Percentiles rank a stretch among this genome's conserved stretches.
Conservation (phyloP, 2,329 filamentous ascomycete species). For the Colletotrichum destructivum region DNA sequence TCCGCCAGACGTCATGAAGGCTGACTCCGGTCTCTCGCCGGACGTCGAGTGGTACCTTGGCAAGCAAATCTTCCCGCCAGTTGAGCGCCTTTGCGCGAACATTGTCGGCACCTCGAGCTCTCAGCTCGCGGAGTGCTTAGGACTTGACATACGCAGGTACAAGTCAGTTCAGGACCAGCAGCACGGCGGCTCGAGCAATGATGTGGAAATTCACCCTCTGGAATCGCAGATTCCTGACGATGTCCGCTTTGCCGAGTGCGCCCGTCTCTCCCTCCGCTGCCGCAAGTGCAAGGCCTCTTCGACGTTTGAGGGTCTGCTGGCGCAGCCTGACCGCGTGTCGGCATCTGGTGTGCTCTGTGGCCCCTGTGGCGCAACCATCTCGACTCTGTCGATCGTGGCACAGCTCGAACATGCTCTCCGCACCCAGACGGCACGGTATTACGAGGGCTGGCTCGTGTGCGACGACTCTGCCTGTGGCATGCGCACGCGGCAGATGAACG, state of each 20-base stretch:
- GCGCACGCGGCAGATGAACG: slow-evolving; percentile 91
- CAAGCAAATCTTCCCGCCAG: slow-evolving; percentile 98
- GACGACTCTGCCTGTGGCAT: slow-evolving; percentile 90
- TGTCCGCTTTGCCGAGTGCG: slow-evolving; percentile 87
- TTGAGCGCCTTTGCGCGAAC: slow-evolving; percentile 96
- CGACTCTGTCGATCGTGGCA: slow-evolving; percentile 82
- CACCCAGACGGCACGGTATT: slow-evolving; percentile 84
- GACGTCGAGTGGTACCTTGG: slow-evolving; percentile 98
- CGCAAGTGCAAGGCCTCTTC: slow-evolving; percentile 82
- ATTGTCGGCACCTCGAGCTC: slow-evolving; percentile 93
- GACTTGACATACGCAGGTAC: slow-evolving; percentile 92
- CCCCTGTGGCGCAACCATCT: slow-evolving; percentile 75
- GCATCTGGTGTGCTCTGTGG: slow-evolving; percentile 82
- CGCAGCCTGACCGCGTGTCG: slow-evolving; percentile 72
- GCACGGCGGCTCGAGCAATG: slow-evolving; percentile 67
- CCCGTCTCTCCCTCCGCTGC: slow-evolving; percentile 84
- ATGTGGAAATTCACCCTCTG: slow-evolving; percentile 86
- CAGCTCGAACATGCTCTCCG: slow-evolving; percentile 91
- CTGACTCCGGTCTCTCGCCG: slow-evolving; percentile 81
- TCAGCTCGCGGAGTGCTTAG: slow-evolving; percentile 92
- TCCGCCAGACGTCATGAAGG: slow-evolving; percentile 86
- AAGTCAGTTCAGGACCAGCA: slow-evolving; percentile 61
- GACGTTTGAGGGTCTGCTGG: slow-evolving; percentile 82
- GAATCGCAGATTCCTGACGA: slow-evolving; percentile 95
- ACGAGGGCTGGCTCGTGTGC: slow-evolving; percentile 92